Evolutionary conservation across 345 rosid species (phyloP).

Genomic region (Rhodomyrtus tomentosa): DNA sequence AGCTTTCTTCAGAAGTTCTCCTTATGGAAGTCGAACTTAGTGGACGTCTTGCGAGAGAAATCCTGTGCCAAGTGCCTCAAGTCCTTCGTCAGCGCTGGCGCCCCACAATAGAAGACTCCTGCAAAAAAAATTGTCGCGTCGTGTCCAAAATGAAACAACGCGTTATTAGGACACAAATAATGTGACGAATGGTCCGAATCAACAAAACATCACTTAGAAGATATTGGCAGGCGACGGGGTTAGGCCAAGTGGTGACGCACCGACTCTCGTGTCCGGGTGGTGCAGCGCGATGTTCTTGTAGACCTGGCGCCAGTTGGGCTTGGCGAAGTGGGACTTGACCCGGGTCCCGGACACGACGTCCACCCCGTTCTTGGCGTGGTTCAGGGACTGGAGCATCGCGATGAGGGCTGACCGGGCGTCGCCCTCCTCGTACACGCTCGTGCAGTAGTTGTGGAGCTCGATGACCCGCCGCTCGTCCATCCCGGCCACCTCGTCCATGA

Average conservation of each 20-base stretch:
- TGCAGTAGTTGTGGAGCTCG: slow-evolving; percentile 81
- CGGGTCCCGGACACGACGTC: slow-evolving; percentile 84
- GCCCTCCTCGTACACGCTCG: slow-evolving; percentile 91
- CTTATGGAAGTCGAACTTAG: slow-evolving; percentile 88
- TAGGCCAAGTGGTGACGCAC: slow-evolving; percentile 24
- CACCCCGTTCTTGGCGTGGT: slow-evolving; percentile 80
- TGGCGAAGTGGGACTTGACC: slow-evolving; percentile 80
- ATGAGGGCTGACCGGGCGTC: slow-evolving; percentile 86
- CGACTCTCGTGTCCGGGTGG: slow-evolving; percentile 46
- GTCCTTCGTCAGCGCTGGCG: slow-evolving; percentile 57
- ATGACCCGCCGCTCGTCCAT: slow-evolving; percentile 58
- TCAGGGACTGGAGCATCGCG: slow-evolving; percentile 74
- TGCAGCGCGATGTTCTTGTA: slow-evolving; percentile 60
- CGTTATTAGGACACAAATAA: neutral
- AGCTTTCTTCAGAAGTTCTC: slow-evolving; percentile 51
- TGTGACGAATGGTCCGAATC: neutral
- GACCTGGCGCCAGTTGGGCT: slow-evolving; percentile 88
- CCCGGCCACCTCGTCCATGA: slow-evolving; percentile 85
- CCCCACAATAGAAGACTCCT: slow-evolving; percentile 95
- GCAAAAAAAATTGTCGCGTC: slow-evolving; percentile 4
- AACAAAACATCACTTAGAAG: neutral
- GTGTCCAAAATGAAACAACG: neutral
- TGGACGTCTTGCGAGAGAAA: slow-evolving; percentile 69
- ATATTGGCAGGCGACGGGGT: neutral
- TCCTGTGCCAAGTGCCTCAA: slow-evolving; percentile 53